Conservation (phyloP, 2,329 filamentous ascomycete genomes). For the Hymenoscyphus occultus region DNA sequence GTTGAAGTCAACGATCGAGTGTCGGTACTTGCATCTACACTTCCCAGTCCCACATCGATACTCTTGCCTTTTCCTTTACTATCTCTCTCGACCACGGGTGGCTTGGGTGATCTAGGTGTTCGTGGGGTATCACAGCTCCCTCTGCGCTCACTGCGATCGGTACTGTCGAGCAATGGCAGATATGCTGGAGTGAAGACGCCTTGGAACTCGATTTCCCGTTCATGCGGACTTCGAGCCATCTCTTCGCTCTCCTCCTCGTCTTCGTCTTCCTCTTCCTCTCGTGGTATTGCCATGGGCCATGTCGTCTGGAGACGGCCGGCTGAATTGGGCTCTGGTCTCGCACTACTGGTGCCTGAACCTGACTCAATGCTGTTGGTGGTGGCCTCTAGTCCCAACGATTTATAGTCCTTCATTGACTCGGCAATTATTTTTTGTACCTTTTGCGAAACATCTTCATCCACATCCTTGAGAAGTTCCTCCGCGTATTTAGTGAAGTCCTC, state of each 20-base stretch:
- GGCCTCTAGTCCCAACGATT: slow-evolving; percentile 29
- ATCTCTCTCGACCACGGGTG: background rate
- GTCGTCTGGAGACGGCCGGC: slow-evolving; percentile 34
- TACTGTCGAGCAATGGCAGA: slow-evolving; percentile 56
- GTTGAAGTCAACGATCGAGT: slow-evolving; percentile 26
- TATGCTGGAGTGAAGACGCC: slow-evolving; percentile 63
- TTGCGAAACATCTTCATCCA: slow-evolving; percentile 46
- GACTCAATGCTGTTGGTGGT: slow-evolving; percentile 23
- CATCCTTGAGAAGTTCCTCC: slow-evolving; percentile 47
- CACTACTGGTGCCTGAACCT: slow-evolving; percentile 26
- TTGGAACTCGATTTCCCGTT: slow-evolving; percentile 57
- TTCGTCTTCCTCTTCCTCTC: slow-evolving; percentile 12
- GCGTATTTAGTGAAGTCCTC: slow-evolving; percentile 56
- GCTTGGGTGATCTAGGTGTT: slow-evolving; percentile 6
- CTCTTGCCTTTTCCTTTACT: slow-evolving; percentile 17
- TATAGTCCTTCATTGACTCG: slow-evolving; percentile 28
- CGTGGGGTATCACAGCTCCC: slow-evolving; percentile 23
- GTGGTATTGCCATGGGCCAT: slow-evolving; percentile 33
- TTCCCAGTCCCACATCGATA: slow-evolving; percentile 21
- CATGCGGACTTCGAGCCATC: slow-evolving; percentile 46
- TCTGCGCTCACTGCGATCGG: slow-evolving; percentile 28
- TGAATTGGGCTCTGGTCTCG: slow-evolving; percentile 13
- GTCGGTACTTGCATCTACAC: slow-evolving; percentile 26
- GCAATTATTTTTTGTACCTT: slow-evolving; percentile 45
- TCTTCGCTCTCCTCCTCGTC: slow-evolving; percentile 36